Conservation (phyloP, 139 green algal genomes). For the Haematococcus lacustris region DNA sequence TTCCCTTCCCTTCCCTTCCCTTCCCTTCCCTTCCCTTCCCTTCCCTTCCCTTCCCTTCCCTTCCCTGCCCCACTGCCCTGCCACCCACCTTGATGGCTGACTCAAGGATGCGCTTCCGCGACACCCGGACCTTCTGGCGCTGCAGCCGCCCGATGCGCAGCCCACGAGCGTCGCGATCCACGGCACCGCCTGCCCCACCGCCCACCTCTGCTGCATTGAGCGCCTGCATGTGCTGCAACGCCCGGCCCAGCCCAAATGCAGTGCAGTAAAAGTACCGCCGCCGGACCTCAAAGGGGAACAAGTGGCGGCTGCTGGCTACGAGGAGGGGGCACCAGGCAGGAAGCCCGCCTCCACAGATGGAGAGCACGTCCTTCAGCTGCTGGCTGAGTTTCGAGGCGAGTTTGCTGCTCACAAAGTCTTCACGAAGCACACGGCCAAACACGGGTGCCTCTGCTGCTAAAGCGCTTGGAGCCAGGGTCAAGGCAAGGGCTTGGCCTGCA, state of each 20-base stretch:
- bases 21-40: no score
- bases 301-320: conserved; percentile 41
- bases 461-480: no score
- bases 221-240: conserved; percentile 82
- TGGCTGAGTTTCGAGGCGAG: conserved; percentile 84
- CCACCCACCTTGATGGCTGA: conserved; percentile 72
- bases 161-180: conserved; percentile 47
- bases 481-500: neutral
- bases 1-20: no score
- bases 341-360: conserved; percentile 76
- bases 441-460: conserved; percentile 7
- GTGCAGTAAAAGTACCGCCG: conserved; percentile 84
- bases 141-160: conserved; percentile 75
- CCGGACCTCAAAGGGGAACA: conserved; percentile 91
- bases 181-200: conserved; percentile 9
- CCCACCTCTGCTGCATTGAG: conserved; percentile 56
- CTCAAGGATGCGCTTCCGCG: conserved; percentile 78
- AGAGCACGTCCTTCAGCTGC: conserved; percentile 85
- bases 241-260: conserved; percentile 76
- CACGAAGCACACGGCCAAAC: conserved; percentile 27
- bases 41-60: no score
- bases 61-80: no score
- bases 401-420: conserved; percentile 79
- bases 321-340: conserved; percentile 78
- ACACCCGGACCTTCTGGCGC: conserved; percentile 60